phyloP scores from a whole-genome alignment of 2,329 filamentous ascomycete species.

The Pseudopithomyces chartarum region DNA sequence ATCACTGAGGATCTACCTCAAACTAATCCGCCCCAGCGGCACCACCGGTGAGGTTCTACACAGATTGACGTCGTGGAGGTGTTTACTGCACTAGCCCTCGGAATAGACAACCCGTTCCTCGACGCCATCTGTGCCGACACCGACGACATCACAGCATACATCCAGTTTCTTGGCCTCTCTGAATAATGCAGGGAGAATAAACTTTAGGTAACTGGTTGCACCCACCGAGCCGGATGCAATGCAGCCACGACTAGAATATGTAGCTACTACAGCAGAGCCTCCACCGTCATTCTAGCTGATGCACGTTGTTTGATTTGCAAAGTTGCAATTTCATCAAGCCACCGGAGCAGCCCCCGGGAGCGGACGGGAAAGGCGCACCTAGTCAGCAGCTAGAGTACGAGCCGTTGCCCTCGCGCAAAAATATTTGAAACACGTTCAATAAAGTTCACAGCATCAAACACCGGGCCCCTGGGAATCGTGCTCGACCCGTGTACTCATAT shows the following conservation, averaged over 20 bases:
- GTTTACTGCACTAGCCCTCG: no score
- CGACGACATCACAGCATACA: no score
- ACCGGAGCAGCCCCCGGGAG: neutral
- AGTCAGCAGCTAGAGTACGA: neutral
- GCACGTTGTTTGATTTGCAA: slow-evolving; percentile 1
- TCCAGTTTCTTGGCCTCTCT: no score
- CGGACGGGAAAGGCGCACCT: neutral
- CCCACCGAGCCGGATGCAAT: neutral
- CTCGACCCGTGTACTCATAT: neutral
- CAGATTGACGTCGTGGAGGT: no score
- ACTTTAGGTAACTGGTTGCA: neutral
- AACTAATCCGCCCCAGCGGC: no score
- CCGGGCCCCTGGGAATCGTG: neutral
- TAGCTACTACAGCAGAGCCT: neutral
- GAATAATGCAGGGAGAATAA: neutral
- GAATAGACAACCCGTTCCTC: no score
- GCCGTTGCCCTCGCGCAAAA: neutral
- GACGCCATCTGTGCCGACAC: no score
- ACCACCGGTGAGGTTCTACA: no score
- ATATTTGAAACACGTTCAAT: neutral
- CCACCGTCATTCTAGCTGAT: neutral
- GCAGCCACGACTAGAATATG: neutral
- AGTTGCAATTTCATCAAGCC: neutral
- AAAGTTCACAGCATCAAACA: neutral
- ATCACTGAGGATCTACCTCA: no score